phyloP scores from a whole-genome alignment of 257 asterid genomes.

The Solanum sejunctum region DNA sequence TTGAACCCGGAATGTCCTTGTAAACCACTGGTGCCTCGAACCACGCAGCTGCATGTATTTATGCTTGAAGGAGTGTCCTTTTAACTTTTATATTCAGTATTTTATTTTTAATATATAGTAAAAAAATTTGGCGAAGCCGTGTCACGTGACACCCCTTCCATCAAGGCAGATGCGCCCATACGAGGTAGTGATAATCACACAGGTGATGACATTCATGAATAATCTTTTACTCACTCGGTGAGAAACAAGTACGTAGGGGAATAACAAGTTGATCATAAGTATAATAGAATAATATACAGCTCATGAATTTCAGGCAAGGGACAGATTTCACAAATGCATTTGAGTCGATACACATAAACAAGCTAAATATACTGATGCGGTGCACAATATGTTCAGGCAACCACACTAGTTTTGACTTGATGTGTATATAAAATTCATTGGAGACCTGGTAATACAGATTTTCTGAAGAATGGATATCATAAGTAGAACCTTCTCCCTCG shows the following conservation, averaged over 20 bases:
- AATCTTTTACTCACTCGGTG: neutral
- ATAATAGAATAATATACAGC: slow-evolving; percentile 44
- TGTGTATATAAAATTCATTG: neutral
- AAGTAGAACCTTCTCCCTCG: neutral
- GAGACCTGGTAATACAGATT: neutral
- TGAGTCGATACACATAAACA: slow-evolving; percentile 52
- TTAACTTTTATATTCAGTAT: too few species aligned
- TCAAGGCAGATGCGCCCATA: too few species aligned
- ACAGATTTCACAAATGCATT: slow-evolving; percentile 70
- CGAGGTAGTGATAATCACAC: slow-evolving; percentile 34
- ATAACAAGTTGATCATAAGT: neutral
- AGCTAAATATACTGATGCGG: slow-evolving; percentile 34
- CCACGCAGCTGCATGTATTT: too few species aligned
- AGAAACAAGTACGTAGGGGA: neutral
- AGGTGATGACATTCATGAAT: slow-evolving; percentile 39
- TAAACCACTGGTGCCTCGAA: too few species aligned
- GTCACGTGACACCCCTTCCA: too few species aligned
- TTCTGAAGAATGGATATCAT: neutral
- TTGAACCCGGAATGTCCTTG: too few species aligned
- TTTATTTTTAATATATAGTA: too few species aligned
- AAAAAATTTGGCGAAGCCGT: too few species aligned
- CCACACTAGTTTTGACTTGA: neutral
- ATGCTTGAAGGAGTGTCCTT: too few species aligned
- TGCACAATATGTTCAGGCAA: slow-evolving; percentile 24
- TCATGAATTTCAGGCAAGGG: slow-evolving; percentile 78